Conservation (phyloP, 257 asterid genomes). For the Handroanthus guayacan region DNA sequence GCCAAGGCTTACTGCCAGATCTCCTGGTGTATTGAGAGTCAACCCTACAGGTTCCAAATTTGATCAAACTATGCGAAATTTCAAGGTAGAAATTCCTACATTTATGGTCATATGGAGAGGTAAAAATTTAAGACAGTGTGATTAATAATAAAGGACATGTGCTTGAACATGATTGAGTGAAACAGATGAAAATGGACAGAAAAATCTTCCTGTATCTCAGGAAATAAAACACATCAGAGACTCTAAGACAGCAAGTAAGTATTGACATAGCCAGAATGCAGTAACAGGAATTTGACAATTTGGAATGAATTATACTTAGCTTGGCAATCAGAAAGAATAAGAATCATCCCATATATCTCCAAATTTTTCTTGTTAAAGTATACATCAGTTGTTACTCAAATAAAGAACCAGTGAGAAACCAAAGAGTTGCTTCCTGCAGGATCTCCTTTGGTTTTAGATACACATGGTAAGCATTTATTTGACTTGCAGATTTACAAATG, state of each 20-base stretch:
- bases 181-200: background rate
- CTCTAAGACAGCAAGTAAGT: background rate
- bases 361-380: background rate
- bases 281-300: background rate
- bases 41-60: slow-evolving; percentile 49
- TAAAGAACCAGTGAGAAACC: background rate
- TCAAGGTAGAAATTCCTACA: background rate
- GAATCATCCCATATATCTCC: background rate
- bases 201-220: background rate
- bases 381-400: background rate
- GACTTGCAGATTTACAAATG: background rate
- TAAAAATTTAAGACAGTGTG: background rate
- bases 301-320: background rate
- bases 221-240: background rate
- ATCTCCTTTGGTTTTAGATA: no score
- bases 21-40: slow-evolving; percentile 71
- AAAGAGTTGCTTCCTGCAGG: no score
- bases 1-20: slow-evolving; percentile 77
- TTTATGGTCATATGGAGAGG: background rate
- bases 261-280: background rate
- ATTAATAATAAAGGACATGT: background rate
- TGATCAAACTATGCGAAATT: background rate
- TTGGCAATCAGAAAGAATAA: background rate
- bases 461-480: background rate
- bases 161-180: background rate